These are phyloP conservation scores for Seiridium unicorne DNA, from an alignment of 2,329 filamentous ascomycete genomes.

Conservation along the genomic window DNA sequence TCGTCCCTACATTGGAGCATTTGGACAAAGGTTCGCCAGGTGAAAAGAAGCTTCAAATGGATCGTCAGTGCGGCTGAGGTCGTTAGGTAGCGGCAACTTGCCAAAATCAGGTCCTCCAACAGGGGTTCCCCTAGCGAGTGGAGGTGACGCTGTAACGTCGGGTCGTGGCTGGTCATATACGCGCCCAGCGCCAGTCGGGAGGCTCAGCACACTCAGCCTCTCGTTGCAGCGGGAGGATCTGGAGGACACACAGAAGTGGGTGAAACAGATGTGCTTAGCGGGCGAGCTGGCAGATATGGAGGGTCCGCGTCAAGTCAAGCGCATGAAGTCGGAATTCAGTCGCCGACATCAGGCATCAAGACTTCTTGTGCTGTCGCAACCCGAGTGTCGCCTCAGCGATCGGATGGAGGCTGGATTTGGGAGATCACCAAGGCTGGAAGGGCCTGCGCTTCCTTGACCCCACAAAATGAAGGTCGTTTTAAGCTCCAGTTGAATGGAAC, in stretches of 20 bases:
- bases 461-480: background rate
- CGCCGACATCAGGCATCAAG: background rate
- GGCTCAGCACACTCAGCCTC: conserved; percentile 6
- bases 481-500: background rate
- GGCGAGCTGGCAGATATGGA: background rate
- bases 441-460: background rate
- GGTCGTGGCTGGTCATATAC: background rate
- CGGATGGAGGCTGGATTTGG: background rate
- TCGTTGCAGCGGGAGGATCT: background rate
- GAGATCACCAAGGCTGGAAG: background rate
- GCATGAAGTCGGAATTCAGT: background rate
- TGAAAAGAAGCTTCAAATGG: background rate
- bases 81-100: background rate
- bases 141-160: background rate
- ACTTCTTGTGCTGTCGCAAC: background rate
- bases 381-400: background rate
- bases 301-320: background rate
- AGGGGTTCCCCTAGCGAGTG: background rate
- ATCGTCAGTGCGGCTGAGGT: background rate
- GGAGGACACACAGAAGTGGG: background rate
- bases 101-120: conserved; percentile 3
- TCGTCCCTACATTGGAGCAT: background rate
- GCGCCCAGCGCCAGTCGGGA: conserved; percentile 1
- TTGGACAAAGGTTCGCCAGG: background rate
- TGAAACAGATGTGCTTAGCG: background rate